phyloP scores from a whole-genome alignment of 2,329 filamentous ascomycete genomes.

The Chaetomiaceae sp. region DNA sequence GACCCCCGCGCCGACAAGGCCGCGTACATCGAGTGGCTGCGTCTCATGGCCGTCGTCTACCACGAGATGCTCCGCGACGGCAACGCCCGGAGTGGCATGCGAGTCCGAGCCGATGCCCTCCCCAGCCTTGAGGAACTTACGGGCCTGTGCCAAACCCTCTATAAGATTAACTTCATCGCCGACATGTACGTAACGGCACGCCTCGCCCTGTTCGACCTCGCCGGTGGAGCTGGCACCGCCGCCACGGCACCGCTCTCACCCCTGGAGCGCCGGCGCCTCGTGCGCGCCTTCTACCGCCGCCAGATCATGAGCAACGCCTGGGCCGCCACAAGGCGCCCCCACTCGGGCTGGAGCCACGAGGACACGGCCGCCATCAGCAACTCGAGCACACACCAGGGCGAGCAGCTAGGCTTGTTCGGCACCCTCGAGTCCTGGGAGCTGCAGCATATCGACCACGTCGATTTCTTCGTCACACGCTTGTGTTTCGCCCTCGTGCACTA shows the following conservation, averaged over 20 bases:
- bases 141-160: neutral
- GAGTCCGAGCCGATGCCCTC: neutral
- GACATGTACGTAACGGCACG: slow-evolving; percentile 4
- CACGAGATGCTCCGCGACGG: slow-evolving; percentile 1
- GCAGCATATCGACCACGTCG: slow-evolving; percentile 5
- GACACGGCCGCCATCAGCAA: slow-evolving; percentile 3
- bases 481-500: neutral
- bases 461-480: neutral
- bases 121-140: slow-evolving; percentile 3
- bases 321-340: neutral
- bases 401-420: neutral
- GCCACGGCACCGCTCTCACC: slow-evolving; percentile 3
- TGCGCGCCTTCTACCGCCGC: slow-evolving; percentile 12
- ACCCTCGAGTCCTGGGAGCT: slow-evolving; percentile 1
- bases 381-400: neutral
- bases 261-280: slow-evolving; percentile 4
- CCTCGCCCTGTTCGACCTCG: neutral
- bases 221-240: neutral
- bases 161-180: slow-evolving; percentile 8
- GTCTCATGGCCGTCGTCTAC: neutral
- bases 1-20: neutral
- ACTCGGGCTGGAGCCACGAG: neutral
- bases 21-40: neutral
- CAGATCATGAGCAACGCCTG: slow-evolving; percentile 15
- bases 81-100: too few species aligned